A percentile compares a stretch with the other conserved stretches of the same genome.
phyloP scores from a whole-genome alignment of 352 stramenopile species.

The Globisporangium camurandrum region DNA sequence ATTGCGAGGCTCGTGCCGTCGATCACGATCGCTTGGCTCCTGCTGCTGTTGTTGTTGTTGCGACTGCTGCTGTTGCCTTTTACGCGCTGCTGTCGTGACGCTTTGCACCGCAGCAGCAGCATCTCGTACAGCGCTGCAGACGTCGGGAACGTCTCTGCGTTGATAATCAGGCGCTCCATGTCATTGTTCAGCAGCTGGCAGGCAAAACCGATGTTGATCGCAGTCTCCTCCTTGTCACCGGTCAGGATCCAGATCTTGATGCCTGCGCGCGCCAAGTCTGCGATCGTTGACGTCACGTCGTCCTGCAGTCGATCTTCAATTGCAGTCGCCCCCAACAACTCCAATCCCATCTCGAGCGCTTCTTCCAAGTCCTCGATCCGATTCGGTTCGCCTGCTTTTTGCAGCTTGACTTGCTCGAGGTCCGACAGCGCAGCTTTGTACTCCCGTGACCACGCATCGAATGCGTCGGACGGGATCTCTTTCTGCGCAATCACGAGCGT shows the following conservation, averaged over 20 bases:
- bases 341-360: constrained; percentile 57
- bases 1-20: constrained; percentile 67
- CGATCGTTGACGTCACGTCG: constrained; percentile 66
- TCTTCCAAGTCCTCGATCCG: constrained; percentile 81
- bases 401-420: constrained; percentile 52
- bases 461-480: constrained; percentile 54
- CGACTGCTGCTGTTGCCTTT: constrained; percentile 2
- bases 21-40: constrained; percentile 60
- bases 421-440: constrained; percentile 73
- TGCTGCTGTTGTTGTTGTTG: not conserved
- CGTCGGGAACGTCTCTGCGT: constrained; percentile 47
- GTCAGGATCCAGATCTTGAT: constrained; percentile 87
- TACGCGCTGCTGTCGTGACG: constrained; percentile 30
- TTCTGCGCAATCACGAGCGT: constrained; percentile 87
- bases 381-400: constrained; percentile 52
- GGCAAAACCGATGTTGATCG: constrained; percentile 95
- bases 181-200: constrained; percentile 94
- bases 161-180: constrained; percentile 89
- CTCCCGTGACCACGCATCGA: constrained; percentile 59
- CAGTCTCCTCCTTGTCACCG: constrained; percentile 92
- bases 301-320: constrained; percentile 83
- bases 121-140: constrained; percentile 55
- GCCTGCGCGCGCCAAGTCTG: constrained; percentile 56
- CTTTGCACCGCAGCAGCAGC: constrained; percentile 35
- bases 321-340: constrained; percentile 69